A percentile compares a stretch with the other conserved stretches of the same genome.
These are phyloP conservation scores for Erucastrum elatum DNA, from an alignment of 345 rosid species.

Conservation along the genomic window DNA sequence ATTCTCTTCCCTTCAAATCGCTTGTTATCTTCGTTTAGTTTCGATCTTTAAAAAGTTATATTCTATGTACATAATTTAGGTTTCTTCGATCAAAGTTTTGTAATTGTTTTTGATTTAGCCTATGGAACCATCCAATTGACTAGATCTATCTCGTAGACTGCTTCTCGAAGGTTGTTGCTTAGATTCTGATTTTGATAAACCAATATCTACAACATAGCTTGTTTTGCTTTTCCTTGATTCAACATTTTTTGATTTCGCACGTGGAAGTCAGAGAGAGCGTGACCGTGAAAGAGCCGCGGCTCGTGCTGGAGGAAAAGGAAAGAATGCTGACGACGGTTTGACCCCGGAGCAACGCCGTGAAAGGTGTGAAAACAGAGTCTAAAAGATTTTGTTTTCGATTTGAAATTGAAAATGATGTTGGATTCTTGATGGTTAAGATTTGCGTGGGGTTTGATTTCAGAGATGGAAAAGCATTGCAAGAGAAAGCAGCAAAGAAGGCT, in stretches of 20 bases:
- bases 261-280: slow-evolving; percentile 1
- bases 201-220: not conserved
- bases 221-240: not conserved
- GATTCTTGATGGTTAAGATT: not conserved
- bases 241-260: not conserved
- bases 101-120: not conserved
- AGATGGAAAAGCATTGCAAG: slow-evolving; percentile 80
- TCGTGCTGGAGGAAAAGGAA: slow-evolving; percentile 1
- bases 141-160: not conserved
- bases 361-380: not conserved
- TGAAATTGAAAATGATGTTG: not conserved
- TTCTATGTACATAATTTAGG: not conserved
- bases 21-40: not conserved
- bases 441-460: not conserved
- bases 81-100: not conserved
- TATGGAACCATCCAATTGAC: not conserved
- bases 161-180: not conserved
- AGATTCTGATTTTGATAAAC: not conserved
- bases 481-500: slow-evolving; percentile 84
- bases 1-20: not conserved
- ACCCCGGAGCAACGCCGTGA: not conserved
- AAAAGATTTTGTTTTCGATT: not conserved
- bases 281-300: not conserved
- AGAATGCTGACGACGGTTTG: not conserved
- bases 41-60: not conserved